Conservation (phyloP, 176 grass and related monocot species). For the Oryza australiensis region DNA sequence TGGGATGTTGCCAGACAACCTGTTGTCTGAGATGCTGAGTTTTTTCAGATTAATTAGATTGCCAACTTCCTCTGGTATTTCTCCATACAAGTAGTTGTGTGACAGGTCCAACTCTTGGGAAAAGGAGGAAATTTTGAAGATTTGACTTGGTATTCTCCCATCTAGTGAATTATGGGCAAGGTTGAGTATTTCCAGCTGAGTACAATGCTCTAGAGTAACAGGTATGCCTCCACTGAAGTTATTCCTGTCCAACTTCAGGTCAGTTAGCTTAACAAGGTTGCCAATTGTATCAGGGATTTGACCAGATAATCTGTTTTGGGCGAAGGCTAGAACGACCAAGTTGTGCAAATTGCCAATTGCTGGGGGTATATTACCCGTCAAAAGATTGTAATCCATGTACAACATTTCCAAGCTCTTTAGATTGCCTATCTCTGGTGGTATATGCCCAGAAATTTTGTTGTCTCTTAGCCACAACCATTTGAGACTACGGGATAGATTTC, state of each 20-base stretch:
- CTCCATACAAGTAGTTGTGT: constrained; percentile 47
- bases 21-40: constrained; percentile 49
- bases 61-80: constrained; percentile 47
- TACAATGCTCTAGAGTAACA: constrained; percentile 8
- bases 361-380: constrained; percentile 34
- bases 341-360: constrained; percentile 26
- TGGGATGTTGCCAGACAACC: constrained; percentile 49
- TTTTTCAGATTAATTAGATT: constrained; percentile 39
- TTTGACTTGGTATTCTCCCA: constrained; percentile 47
- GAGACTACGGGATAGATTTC: constrained; percentile 32
- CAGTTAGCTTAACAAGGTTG: constrained; percentile 39
- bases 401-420: constrained; percentile 20
- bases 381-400: constrained; percentile 40
- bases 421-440: constrained; percentile 31
- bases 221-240: background rate
- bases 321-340: background rate
- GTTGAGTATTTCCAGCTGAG: constrained; percentile 6
- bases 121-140: constrained; percentile 39
- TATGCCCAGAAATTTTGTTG: constrained; percentile 20
- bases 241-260: constrained; percentile 26
- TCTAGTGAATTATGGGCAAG: constrained; percentile 39
- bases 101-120: constrained; percentile 49
- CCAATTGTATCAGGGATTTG: constrained; percentile 31
- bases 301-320: constrained; percentile 25
- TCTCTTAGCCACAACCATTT: constrained; percentile 13